Evolutionary conservation across 306 rosid genomes (phyloP), one percentile per base, ranked within the genome.

Genomic region (Dicorynia guianensis): DNA sequence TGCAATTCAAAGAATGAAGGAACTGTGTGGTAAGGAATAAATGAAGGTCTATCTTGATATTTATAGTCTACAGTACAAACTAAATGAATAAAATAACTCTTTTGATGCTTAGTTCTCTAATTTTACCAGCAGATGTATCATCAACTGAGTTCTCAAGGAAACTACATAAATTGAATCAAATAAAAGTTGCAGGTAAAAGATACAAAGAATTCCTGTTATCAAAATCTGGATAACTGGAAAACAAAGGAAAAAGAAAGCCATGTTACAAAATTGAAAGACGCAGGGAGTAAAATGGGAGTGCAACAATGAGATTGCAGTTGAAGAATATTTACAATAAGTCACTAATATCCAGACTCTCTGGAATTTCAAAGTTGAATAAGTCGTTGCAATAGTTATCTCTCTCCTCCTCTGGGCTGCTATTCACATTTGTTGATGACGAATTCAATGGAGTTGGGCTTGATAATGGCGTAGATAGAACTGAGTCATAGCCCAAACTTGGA

Each of bases 351-450:
- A 92, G 72, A 85, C 88, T 82, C 78, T 89, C 97, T 3, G 99
- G 98, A 77, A 92, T 86, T 75, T 89, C 98, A 8, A 96, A 90
- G 81, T 92, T 86, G 76, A 90, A 90, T 49, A 91, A 30, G 67
- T 82, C 83, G 72, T 93, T 89, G 84, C 96, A 85, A 74, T 76
- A 85, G 58, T 90, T 92, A 49, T 95, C 98, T 42, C 82, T 87
- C 59, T 92, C 97, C 63, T 92, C 97, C 84, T 95, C 97, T 0
- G 83, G 39, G 89, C 86, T 42, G 86, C 86, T 84, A 76, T 86
- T 83, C 63, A 80, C 85, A 64, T 82, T 75, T 0, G 94, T 88
- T 0, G 96, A 72, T 4, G 96, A 75, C 5, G 96, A 94, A 80
- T 87, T 88, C 81, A 91, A 75, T 0, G 89, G 87, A 11, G 91